Evolutionary conservation across 306 rosid species (phyloP), one percentile per base, ranked within the genome.

Genomic region (Fragaria iinumae): DNA sequence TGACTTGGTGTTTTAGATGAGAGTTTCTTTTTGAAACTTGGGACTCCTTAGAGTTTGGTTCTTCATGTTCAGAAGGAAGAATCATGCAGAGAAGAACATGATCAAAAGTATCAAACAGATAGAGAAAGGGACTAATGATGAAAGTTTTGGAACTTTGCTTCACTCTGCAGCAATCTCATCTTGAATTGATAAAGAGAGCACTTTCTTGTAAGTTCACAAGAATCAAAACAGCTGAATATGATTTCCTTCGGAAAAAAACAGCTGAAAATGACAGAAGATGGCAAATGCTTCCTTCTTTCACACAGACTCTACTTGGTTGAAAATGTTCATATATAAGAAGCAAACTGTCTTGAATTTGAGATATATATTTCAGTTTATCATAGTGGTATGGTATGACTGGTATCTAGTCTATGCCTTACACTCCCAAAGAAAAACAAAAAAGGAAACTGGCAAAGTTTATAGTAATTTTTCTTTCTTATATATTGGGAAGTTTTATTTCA

Each of bases 31-130:
- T 10, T 5, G n/a, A 53, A 72, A 72, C 65, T 25, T 20, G 59
- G 36, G 36, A 36, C 48, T 23, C 47, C 7, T 67, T 45, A 20
- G 49, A 14, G 21, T 69, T 69, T 25, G 11, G 66, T 73, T 73
- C 76, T 41, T 73, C 67, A 14, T 73, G 39, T 0, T 60, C 67
- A 27, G 38, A 14, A 25, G 23, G 67, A 56, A 56, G 77, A 73
- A 72, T 56, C 67, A 56, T 39, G 53, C 50, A 73, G 17, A 16
- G 0, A 39, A 16, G 27, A 73, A 11, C 53, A 55, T 21, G 4
- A 73, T 41, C 53, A 39, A 36, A 55, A 10, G 41, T 56, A 41
- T 39, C 76, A 73, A 23, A 73, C 77, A 73, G 14, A 56, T 29
- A 12, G 56, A 27, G 74, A 14, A 23, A 72, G 66, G 16, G 50